Evolutionary conservation across 1,139 yeast species (phyloP), one percentile per base, ranked within the genome.

Genomic region (Debaryomycetaceae sp.): DNA sequence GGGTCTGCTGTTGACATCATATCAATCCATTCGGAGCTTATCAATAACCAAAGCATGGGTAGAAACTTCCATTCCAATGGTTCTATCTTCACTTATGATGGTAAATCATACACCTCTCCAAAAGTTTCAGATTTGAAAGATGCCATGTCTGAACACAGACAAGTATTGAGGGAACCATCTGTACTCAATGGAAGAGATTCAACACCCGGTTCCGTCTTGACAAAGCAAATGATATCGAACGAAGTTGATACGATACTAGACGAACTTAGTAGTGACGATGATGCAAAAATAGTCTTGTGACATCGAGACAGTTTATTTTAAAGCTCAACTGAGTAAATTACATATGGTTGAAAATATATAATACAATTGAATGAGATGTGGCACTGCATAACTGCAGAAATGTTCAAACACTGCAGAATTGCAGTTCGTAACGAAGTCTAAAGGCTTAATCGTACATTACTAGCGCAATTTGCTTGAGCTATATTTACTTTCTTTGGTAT

Each of bases 111-210:
- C 7, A 52, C 49, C 39, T 56, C 68, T 6, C 79, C 80, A 7
- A 68, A 69, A 49, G 78, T 76, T 2, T 59, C 72, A n/a, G 80
- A 77, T 47, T 63, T 77, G 49, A 70, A 73, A 49, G 75, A 68
- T 40, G 65, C 63, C n/a, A 58, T 73, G 49, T 51, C 59, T 34
- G 35, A 39, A 20, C 37, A 38, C 14, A 39, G 41, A 23, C 31
- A 34, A 20, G n/a, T 23, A 13, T 14, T 30, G 11, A 9, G 9
- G 7, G 39, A 31, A 34, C 41, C 45, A 6, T 31, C 34, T 6
- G 30, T 36, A 23, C 41, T 27, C 24, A 41, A 45, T 36, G 46
- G 49, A 11, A 47, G 49, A 11, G 55, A 53, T 24, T 45, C 44
- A 6, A 51, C 61, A 1, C 65, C 65, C 8, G 64, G 65, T 1